Base-by-base conservation (phyloP, 208 protist species). In the Leishmania gerbilli region DNA sequence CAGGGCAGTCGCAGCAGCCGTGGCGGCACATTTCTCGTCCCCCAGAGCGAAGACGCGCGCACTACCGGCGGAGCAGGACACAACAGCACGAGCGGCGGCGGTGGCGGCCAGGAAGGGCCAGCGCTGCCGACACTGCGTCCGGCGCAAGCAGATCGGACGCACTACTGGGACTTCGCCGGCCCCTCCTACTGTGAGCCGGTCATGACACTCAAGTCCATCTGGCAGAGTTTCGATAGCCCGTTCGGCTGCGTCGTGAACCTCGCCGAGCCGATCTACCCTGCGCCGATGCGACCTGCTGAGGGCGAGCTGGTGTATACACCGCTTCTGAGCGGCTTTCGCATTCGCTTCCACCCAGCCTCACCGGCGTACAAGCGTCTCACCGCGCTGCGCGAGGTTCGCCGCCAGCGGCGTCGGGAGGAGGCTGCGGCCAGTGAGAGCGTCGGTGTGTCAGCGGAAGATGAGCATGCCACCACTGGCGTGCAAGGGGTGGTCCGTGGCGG, bases 261-360 rank as follows among this genome's bases (percentile, higher is more conserved):
- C 53, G 74, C 84, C 0, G 87, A 88, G 58, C 87, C 90, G 21
- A 89, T 89, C 69, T 88, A 83, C 67, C 87, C 95, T 13, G 80
- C 89, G 2, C 85, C 82, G 5, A 94, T 95, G 91, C 91, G 91
- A 60, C 75, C 86, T 3, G 88, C 88, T 5, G 88, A 95, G 82
- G 88, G 92, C 51, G 83, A 86, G 78, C 84, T 97, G 13, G 91
- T 95, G 60, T 97, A 97, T 84, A 91, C 84, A 24, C 94, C 94
- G 47, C 84, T 96, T 72, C 88, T 97, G 74, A 95, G 91, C 81
- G 94, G 94, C 34, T 96, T 97, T 64, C 89, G 92, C 24, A 89
- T 97, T 81, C 87, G 90, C 47, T 96, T 96, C 79, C 89, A 91
- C 83, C 85, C 87, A 17, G 78, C 84, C 27, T 94, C 94, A 21